Evolutionary conservation across 306 rosid species (phyloP), one percentile per base, ranked within the genome.

Genomic region (Clitoria ternatea): DNA sequence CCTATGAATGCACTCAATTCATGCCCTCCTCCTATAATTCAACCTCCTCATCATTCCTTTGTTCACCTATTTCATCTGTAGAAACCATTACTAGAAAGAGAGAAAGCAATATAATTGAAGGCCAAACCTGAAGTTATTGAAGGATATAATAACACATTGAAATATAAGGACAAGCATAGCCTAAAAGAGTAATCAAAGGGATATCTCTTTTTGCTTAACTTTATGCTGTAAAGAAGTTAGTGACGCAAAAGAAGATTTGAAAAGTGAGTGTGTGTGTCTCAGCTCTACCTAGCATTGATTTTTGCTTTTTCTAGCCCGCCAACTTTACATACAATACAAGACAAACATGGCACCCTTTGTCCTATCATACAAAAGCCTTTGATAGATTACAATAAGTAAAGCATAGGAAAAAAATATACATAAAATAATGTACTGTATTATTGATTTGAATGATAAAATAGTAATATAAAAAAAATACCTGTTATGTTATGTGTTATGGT

Each of bases 1-100:
- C 73, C 81, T 80, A 85, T 89, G 84, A 85, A 85, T 70, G 88
- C 90, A 75, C 79, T 79, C 84, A 88, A 76, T 57, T 77, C 88
- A 82, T 84, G 87, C 81, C 64, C 77, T 47, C 77, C 77, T 76
- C 77, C 80, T 79, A 74, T 45, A 79, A 66, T 87, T 87, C 87
- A 88, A 79, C 80, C 85, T 70, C 37, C 24, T 37, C 67, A 79
- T 85, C 76, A 82, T 85, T 78, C 73, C 77, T 42, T 69, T 27
- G 50, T 78, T 48, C 47, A 33, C 82, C 69, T 62, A 70, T 65
- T 74, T 57, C 74, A 76, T 22, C 55, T 66, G 56, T 49, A 42
- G 76, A 77, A 71, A 56, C n/a, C n/a, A n/a, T 70, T 35, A 72
- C 81, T 61, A 67, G 76, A 65, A 69, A 79, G 77, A 70, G 66